phyloP scores from a whole-genome alignment of 495 filamentous ascomycete genomes.

The Eremomyces bilateralis region DNA sequence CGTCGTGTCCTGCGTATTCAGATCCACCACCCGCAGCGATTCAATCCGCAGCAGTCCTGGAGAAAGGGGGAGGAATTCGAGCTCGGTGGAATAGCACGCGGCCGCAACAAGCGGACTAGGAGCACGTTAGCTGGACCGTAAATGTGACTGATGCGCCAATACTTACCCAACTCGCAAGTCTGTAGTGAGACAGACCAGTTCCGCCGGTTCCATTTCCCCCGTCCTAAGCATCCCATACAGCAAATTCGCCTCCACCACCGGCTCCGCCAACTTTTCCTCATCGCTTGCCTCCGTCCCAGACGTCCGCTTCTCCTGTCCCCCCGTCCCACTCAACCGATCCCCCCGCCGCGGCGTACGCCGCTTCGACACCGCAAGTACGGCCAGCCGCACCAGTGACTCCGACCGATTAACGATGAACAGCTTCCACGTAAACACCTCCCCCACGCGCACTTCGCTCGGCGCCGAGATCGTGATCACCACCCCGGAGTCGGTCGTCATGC shows the following conservation, averaged over 20 bases:
- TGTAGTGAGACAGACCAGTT: slow-evolving; percentile 61
- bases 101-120: slow-evolving; percentile 45
- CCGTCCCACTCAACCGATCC: too few species aligned
- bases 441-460: slow-evolving; percentile 37
- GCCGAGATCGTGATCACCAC: slow-evolving; percentile 57
- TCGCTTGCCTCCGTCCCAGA: slow-evolving; percentile 17
- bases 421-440: slow-evolving; percentile 64
- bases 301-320: too few species aligned
- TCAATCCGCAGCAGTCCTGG: slow-evolving; percentile 60
- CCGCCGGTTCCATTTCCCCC: slow-evolving; percentile 44
- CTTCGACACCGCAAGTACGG: slow-evolving; percentile 60
- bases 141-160: not conserved
- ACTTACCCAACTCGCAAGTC: slow-evolving; percentile 64
- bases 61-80: slow-evolving; percentile 57
- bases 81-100: slow-evolving; percentile 58
- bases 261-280: slow-evolving; percentile 49
- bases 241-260: slow-evolving; percentile 66
- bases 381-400: slow-evolving; percentile 45
- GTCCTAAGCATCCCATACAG: slow-evolving; percentile 66
- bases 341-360: not conserved
- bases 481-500: slow-evolving; percentile 40
- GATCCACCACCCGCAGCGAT: slow-evolving; percentile 60
- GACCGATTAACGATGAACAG: slow-evolving; percentile 79
- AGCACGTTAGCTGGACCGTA: not conserved
- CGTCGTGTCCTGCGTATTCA: slow-evolving; percentile 57